Evolutionary conservation across 2,329 filamentous ascomycete genomes (phyloP).

Genomic region (Juglanconis juglandina): DNA sequence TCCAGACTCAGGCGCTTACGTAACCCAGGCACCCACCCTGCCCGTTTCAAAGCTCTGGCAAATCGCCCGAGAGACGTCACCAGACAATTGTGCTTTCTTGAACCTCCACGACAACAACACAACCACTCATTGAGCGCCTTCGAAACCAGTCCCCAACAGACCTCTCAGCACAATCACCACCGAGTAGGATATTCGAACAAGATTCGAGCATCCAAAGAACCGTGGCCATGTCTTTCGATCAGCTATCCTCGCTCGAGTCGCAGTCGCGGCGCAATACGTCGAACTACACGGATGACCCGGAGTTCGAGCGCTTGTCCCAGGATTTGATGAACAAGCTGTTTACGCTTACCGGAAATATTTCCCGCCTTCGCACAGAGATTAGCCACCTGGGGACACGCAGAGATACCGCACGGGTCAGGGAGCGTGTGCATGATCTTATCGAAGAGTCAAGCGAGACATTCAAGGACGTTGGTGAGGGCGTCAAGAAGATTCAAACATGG

Average conservation of each 20-base stretch:
- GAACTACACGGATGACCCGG: constrained; percentile 85
- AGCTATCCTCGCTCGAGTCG: constrained; percentile 78
- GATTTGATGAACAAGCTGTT: constrained; percentile 86
- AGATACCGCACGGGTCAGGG: constrained; percentile 85
- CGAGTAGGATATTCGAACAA: not conserved
- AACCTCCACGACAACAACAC: not conserved
- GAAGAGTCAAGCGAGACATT: constrained; percentile 84
- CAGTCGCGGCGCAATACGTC: constrained; percentile 48
- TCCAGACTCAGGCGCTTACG: not conserved
- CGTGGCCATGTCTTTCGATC: constrained; percentile 80
- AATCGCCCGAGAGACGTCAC: constrained; percentile 11
- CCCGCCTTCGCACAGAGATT: constrained; percentile 79
- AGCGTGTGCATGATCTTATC: constrained; percentile 82
- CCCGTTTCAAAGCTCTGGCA: not conserved
- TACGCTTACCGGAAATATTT: constrained; percentile 81
- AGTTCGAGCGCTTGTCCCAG: constrained; percentile 80
- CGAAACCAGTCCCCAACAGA: too few relatives aligned
- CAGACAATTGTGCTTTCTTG: not conserved
- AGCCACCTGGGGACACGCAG: constrained; percentile 82
- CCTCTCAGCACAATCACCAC: not conserved
- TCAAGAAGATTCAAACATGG: constrained; percentile 89
- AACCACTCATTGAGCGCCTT: not conserved
- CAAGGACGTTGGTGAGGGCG: constrained; percentile 85
- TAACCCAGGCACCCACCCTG: constrained; percentile 2
- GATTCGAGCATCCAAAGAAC: not conserved